Conservation (phyloP, 768 basidiomycete genomes). For the Lactarius sp. region DNA sequence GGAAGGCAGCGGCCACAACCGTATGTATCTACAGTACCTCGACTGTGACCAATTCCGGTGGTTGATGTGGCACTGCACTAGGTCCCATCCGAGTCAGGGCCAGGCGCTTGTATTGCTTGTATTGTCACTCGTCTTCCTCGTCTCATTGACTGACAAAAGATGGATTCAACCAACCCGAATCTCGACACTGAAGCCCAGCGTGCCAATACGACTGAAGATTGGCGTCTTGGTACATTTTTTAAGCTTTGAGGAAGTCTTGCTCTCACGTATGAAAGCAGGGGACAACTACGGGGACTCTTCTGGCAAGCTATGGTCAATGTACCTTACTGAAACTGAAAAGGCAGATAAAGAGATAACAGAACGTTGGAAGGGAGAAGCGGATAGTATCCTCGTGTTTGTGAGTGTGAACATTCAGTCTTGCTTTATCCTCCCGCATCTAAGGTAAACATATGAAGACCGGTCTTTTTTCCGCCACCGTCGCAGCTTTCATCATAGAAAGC, state of each 20-base stretch:
- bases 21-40: no score
- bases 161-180: no score
- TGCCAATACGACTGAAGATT: no score
- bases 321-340: constrained; percentile 8
- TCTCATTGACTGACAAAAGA: no score
- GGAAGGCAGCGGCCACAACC: no score
- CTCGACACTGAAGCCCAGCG: no score
- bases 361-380: constrained; percentile 9
- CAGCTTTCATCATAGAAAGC: constrained; percentile 10
- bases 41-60: no score
- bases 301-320: constrained; percentile 12
- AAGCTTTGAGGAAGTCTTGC: neutral
- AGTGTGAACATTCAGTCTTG: neutral
- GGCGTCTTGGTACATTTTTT: no score
- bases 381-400: constrained; percentile 15
- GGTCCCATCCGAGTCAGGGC: no score
- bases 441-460: constrained; percentile 3
- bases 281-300: constrained; percentile 8
- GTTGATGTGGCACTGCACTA: no score
- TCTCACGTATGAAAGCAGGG: neutral
- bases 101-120: no score
- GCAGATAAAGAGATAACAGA: neutral
- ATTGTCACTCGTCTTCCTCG: no score
- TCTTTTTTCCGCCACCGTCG: constrained; percentile 17
- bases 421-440: neutral